These are phyloP conservation scores for Alternaria infectoria DNA, from an alignment of 2,329 filamentous ascomycete genomes.

Conservation along the genomic window DNA sequence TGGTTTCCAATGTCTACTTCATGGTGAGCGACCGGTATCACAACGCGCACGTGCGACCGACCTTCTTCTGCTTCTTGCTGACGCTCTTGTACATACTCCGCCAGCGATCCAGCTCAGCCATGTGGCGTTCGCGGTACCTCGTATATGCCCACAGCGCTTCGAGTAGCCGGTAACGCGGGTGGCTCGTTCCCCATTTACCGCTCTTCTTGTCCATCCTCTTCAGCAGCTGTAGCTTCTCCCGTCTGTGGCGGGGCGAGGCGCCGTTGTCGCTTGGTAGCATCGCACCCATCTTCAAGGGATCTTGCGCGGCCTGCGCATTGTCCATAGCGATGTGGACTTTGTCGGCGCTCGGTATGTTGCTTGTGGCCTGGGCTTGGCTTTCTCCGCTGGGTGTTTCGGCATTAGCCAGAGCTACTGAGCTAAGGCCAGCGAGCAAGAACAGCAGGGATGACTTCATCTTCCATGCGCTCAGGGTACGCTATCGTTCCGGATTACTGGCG, in stretches of 20 bases:
- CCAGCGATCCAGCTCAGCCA: slow-evolving; percentile 31
- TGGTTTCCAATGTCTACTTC: slow-evolving; percentile 24
- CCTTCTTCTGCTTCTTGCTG: slow-evolving; percentile 32
- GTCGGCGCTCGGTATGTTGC: too few species aligned
- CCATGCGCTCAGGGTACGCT: background rate
- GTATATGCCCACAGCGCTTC: slow-evolving; percentile 27
- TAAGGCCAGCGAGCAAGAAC: background rate
- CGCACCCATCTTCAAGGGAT: slow-evolving; percentile 12
- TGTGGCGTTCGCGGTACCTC: slow-evolving; percentile 25
- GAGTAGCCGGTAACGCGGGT: slow-evolving; percentile 29
- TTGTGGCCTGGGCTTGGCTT: background rate
- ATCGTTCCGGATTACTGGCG: background rate
- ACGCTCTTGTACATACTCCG: slow-evolving; percentile 29
- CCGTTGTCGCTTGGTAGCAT: slow-evolving; percentile 7
- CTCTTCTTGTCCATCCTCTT: slow-evolving; percentile 24
- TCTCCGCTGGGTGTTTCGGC: background rate
- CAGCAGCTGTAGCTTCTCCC: slow-evolving; percentile 27
- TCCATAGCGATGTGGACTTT: background rate
- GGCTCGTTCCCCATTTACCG: slow-evolving; percentile 24
- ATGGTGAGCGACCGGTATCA: background rate
- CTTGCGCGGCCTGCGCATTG: slow-evolving; percentile 1
- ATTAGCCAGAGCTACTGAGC: background rate
- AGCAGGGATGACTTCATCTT: background rate
- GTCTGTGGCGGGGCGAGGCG: slow-evolving; percentile 20
- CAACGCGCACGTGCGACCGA: background rate